Evolutionary conservation across 352 stramenopile genomes (phyloP).

Genomic region (Pythium scleroteichum): DNA sequence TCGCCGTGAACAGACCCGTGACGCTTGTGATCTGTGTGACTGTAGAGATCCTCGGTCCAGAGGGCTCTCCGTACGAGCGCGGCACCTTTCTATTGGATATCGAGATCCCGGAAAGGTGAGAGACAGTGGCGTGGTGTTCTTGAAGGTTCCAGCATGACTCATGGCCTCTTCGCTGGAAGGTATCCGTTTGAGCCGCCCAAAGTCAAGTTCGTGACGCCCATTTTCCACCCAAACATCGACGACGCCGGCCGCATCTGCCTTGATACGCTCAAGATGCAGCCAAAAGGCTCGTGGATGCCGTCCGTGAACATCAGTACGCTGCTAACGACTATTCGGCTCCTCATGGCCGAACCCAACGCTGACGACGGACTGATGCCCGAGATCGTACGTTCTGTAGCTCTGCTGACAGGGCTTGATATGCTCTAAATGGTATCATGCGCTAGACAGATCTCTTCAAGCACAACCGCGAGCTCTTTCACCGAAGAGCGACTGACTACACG

Average conservation of each 20-base stretch:
- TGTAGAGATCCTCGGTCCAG: conserved; percentile 76
- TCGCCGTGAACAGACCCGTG: not conserved
- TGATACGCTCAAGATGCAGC: conserved; percentile 91
- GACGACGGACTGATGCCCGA: conserved; percentile 91
- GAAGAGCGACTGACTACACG: conserved; percentile 66
- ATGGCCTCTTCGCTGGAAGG: conserved; percentile 25
- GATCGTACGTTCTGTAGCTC: conserved; percentile 44
- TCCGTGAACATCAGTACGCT: conserved; percentile 91
- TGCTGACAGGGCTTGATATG: not conserved
- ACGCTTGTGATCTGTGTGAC: not conserved
- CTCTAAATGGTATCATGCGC: not conserved
- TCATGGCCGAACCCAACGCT: conserved; percentile 91
- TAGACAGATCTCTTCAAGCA: conserved; percentile 82
- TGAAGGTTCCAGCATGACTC: too few species aligned
- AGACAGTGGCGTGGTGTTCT: too few species aligned
- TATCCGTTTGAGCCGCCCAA: conserved; percentile 87
- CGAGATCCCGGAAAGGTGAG: conserved; percentile 65
- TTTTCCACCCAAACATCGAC: conserved; percentile 88
- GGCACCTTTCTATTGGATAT: conserved; percentile 75
- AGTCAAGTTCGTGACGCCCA: conserved; percentile 75
- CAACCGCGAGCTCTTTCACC: conserved; percentile 68
- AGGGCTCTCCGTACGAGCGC: conserved; percentile 82
- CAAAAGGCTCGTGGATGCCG: conserved; percentile 90
- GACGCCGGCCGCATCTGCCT: conserved; percentile 88
- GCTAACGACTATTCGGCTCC: conserved; percentile 86